Evolutionary conservation across 1,284 basidiomycete species (phyloP), one percentile per base, ranked within the genome.

Genomic region (Fistulinella cinereoalba): DNA sequence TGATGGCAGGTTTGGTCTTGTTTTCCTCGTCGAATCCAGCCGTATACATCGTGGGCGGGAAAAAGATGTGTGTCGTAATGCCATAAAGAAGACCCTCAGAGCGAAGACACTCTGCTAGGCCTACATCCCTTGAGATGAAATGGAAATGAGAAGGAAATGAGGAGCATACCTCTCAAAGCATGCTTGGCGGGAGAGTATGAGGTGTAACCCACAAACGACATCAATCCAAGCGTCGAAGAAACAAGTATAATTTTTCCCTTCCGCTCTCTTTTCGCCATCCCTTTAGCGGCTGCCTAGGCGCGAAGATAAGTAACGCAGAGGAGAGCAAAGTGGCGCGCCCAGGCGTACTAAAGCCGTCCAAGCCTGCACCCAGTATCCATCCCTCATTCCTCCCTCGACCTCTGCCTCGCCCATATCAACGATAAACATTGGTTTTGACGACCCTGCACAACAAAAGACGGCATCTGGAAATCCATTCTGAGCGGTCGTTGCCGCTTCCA

Each of bases 171-270:
- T 70, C 93, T 75, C 13, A 97, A 68, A 10, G 96, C 96, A 57
- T 88, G 86, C 66, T 97, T 98, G 40, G 84, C 88, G 0, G 95
- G 92, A 1, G 89, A 74, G 65, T 99, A 98, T 2, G 85, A 78
- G 4, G 87, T 75, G 59, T 89, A 98, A 1, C 96, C 95, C 15
- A 90, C 72, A 41, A 97, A 76, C 1, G 83, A 80, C 72, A 93
- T 87, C 55, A 88, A 83, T 1, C 86, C 88, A 13, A 96, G 67
- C n/a, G 85, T 78, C 0, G 91, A 94, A 8, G 85, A 85, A 19
- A 92, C 82, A 41, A 98, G 81, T 4, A 92, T 76, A 47, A 98
- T 85, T 60, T 88, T 90, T 32, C 77, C 77, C 42, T 77, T 74
- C 15, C 72, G 70, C 21, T 72, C 70, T 32, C 77, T 71, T 36